These are phyloP conservation scores for Limtongia smithiae DNA, from an alignment of 805 yeast species.

Conservation along the genomic window DNA sequence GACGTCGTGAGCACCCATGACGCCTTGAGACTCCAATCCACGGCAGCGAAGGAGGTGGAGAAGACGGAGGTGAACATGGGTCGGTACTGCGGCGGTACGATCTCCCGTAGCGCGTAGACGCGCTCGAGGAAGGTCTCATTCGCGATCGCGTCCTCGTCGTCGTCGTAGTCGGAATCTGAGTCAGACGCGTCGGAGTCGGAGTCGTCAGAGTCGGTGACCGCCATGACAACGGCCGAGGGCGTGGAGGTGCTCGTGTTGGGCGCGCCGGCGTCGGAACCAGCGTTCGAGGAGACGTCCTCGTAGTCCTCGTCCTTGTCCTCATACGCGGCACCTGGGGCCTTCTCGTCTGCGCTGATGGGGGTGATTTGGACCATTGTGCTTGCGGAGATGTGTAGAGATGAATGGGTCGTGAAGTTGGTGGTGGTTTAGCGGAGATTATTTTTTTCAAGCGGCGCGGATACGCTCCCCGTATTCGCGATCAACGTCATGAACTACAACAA, in stretches of 20 bases:
- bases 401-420: background rate
- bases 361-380: constrained; percentile 24
- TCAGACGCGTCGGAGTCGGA: constrained; percentile 30
- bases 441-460: background rate
- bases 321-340: constrained; percentile 5
- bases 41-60: constrained; percentile 40
- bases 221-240: background rate
- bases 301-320: constrained; percentile 28
- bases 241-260: background rate
- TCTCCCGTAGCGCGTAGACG: constrained; percentile 85
- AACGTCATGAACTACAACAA: constrained; percentile 3
- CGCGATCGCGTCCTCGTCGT: constrained; percentile 70
- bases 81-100: constrained; percentile 85
- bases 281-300: constrained; percentile 17
- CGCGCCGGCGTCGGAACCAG: constrained; percentile 4
- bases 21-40: constrained; percentile 48
- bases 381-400: background rate
- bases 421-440: background rate
- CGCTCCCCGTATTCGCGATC: too few species aligned
- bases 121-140: constrained; percentile 85
- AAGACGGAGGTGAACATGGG: constrained; percentile 41
- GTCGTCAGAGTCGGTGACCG: background rate
- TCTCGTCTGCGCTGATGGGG: constrained; percentile 23
- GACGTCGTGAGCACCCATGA: constrained; percentile 86
- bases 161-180: constrained; percentile 53